Base-by-base conservation (phyloP, 2,329 filamentous ascomycete species). In the Aureobasidium subglaciale region DNA sequence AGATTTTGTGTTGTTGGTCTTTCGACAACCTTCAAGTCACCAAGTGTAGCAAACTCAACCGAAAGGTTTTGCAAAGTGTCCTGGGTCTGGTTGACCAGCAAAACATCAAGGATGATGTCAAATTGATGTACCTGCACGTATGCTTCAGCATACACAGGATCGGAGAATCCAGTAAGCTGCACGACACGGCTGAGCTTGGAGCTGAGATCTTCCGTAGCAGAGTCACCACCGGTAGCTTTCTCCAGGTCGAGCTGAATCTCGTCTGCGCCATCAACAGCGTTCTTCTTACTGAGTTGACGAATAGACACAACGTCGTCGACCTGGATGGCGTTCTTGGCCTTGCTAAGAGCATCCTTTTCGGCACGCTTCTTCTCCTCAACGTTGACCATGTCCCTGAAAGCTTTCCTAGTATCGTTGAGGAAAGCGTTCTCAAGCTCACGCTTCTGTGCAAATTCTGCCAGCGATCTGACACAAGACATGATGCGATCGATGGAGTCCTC, bases 51-150 rank as follows among this genome's bases (percentile, higher is more conserved):
- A 68, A 99, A 99, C 71, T 99, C 93, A 20, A 99, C 92, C 0
- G 90, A 96, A 29, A 99, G 79, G 66, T 99, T 99, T 71, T 97
- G 93, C 22, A 99, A 80, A 2, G 93, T 99, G 67, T 97, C 92
- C 13, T 87, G 89, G 0, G 93, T 97, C 73, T 99, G 93, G 72
- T 99, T 99, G 66, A 99, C 93, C 20, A 99, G 79, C 3, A 99
- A 81, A 8, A 99, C 93, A 67, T 99, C 93, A 24, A 99, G 80
- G 15, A 99, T 87, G 65, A 99, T 99, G 68, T 99, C 93, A 67
- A 99, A 99, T 71, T 99, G 93, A 70, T 97, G 91, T 9, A 99
- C 92, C 70, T 95, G 96, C 67, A 99, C 92, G 65, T 99, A 99
- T 5, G 93, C 93, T 73, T 99, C 93, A n/a, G 90, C 93, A 65